Conservation (phyloP, 768 basidiomycete species). For the Gyrodon lividus region DNA sequence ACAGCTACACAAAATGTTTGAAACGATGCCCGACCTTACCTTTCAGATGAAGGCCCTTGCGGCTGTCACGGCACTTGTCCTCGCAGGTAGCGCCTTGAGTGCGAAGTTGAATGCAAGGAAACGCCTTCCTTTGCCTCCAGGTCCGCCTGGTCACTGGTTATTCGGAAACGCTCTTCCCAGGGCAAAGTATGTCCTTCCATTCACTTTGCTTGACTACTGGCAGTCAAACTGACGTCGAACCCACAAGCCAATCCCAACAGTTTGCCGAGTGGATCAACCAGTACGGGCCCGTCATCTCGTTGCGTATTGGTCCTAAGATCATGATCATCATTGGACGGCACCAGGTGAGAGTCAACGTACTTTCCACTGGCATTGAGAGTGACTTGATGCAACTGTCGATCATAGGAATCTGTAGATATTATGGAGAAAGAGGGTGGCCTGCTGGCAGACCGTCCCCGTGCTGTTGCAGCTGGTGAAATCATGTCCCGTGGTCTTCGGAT, state of each 20-base stretch:
- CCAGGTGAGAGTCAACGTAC: constrained; percentile 26
- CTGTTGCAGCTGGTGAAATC: constrained; percentile 59
- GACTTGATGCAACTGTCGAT: not conserved
- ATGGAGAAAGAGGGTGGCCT: constrained; percentile 66
- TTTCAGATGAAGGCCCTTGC: constrained; percentile 19
- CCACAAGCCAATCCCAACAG: constrained; percentile 31
- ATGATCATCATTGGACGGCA: constrained; percentile 37
- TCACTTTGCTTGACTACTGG: not conserved
- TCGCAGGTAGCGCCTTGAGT: constrained; percentile 12
- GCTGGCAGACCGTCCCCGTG: constrained; percentile 53
- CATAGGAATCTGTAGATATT: constrained; percentile 57
- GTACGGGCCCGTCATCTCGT: constrained; percentile 60
- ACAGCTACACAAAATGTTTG: constrained; percentile 6
- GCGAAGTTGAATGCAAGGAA: constrained; percentile 8
- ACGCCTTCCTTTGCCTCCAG: constrained; percentile 28
- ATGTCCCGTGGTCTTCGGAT: constrained; percentile 58
- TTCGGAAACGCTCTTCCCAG: constrained; percentile 31
- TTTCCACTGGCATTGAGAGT: not conserved
- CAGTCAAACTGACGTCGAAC: not conserved
- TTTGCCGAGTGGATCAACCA: constrained; percentile 60
- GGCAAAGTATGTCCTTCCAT: constrained; percentile 20
- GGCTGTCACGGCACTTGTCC: constrained; percentile 15
- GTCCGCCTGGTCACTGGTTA: constrained; percentile 34
- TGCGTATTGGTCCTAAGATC: constrained; percentile 44
- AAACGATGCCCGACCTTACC: constrained; percentile 1